phyloP scores from a whole-genome alignment of 139 green algal genomes.

The Chlamydomonas applanata region DNA sequence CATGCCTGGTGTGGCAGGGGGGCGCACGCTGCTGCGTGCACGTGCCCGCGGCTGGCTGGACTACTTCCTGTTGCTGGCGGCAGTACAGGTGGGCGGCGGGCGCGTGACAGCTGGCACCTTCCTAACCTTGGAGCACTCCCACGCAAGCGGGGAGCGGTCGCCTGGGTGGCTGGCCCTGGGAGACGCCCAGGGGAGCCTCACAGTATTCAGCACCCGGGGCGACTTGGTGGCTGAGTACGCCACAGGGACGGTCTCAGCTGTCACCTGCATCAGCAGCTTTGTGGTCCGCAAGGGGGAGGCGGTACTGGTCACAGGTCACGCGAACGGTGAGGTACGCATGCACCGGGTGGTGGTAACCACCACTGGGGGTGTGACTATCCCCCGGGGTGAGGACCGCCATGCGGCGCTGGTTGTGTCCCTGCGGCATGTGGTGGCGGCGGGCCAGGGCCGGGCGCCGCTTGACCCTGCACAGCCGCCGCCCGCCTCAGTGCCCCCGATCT shows the following conservation, averaged over 20 bases:
- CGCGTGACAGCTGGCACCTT: not conserved
- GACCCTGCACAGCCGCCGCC: no score
- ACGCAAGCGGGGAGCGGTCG: not conserved
- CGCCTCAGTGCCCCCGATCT: not conserved
- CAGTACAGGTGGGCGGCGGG: not conserved
- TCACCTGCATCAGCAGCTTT: conserved; percentile 34
- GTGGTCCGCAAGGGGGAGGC: conserved; percentile 19
- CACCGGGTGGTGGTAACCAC: conserved; percentile 8
- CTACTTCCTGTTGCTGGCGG: conserved; percentile 11
- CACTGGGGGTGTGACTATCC: no score
- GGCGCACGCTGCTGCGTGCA: not conserved
- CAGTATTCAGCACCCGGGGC: conserved; percentile 24
- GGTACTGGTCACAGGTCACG: conserved; percentile 42
- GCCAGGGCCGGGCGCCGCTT: no score
- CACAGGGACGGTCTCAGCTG: conserved; percentile 20
- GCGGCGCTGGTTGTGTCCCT: no score
- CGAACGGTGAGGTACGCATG: conserved; percentile 36
- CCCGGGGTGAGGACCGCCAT: no score
- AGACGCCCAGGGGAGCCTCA: conserved; percentile 25
- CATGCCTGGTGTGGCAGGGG: not conserved
- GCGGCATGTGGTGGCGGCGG: no score
- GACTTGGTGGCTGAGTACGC: conserved; percentile 17
- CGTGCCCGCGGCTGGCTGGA: not conserved
- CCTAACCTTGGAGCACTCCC: not conserved
- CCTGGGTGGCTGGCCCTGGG: conserved; percentile 10